phyloP scores from a whole-genome alignment of 169 alveolate genomes.

The Plasmodium relictum region DNA sequence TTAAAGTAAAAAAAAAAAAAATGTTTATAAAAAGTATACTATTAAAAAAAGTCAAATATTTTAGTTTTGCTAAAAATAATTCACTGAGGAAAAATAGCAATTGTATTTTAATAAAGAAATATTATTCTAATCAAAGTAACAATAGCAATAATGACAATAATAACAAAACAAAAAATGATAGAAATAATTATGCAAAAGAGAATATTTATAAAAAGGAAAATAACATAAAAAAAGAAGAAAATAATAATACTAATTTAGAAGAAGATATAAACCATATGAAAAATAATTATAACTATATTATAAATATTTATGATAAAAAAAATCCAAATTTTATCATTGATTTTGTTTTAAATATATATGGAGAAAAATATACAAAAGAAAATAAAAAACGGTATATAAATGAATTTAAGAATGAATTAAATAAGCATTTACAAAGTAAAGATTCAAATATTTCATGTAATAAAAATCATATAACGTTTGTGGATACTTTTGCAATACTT shows the following conservation, averaged over 20 bases:
- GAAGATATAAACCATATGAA: background rate
- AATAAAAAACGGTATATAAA: slow-evolving; percentile 21
- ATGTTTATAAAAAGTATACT: slow-evolving; percentile 5
- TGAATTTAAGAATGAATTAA: slow-evolving; percentile 20
- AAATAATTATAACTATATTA: background rate
- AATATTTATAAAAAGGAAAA: background rate
- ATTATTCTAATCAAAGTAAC: slow-evolving; percentile 12
- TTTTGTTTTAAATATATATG: slow-evolving; percentile 19
- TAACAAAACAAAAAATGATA: background rate
- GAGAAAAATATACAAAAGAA: background rate
- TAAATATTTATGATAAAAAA: slow-evolving; percentile 2
- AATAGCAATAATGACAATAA: background rate
- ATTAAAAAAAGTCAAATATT: background rate
- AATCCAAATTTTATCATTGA: slow-evolving; percentile 8
- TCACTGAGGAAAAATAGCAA: background rate
- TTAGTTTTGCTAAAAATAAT: background rate
- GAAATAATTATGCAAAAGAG: background rate
- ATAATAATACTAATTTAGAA: background rate
- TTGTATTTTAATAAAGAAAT: background rate
- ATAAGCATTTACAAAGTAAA: slow-evolving; percentile 1
- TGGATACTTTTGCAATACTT: slow-evolving; percentile 34
- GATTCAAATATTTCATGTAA: background rate
- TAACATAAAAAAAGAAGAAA: background rate
- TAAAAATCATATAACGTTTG: slow-evolving; percentile 17
- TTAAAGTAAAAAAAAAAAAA: background rate